Percentiles rank a stretch among this genome's conserved stretches.
These are phyloP conservation scores for Picea glauca DNA, from an alignment of 75 land plant genomes.

Conservation along the genomic window DNA sequence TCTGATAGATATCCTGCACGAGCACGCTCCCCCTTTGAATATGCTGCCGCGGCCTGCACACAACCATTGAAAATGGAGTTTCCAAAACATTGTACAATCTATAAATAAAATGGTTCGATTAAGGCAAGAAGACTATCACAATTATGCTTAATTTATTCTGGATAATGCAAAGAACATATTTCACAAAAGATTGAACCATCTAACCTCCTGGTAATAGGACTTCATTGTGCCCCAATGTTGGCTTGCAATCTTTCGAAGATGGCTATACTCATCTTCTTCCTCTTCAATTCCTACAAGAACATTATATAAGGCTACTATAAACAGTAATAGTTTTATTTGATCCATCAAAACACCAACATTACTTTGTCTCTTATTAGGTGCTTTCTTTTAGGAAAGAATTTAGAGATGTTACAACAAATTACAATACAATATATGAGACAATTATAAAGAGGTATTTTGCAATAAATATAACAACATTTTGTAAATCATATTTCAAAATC, in stretches of 20 bases:
- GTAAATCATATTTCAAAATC: no score
- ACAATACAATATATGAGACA: no score
- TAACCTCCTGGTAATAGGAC: constrained; percentile 35
- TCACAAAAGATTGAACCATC: constrained; percentile 5
- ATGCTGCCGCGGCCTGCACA: constrained; percentile 68
- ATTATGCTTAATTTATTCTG: neutral
- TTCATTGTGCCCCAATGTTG: constrained; percentile 45
- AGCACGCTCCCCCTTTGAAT: constrained; percentile 52
- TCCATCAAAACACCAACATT: no score
- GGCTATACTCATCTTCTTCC: constrained; percentile 26
- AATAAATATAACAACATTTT: no score
- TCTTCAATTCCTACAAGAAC: constrained; percentile 9
- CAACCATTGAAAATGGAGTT: neutral
- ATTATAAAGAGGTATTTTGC: no score
- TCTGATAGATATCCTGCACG: constrained; percentile 68
- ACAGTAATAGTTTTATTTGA: no score
- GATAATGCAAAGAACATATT: neutral
- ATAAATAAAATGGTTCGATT: neutral
- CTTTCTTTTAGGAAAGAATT: neutral
- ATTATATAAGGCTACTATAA: neutral
- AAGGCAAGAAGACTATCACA: neutral
- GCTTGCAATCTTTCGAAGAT: constrained; percentile 22
- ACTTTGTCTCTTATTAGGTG: neutral
- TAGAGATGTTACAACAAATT: no score
- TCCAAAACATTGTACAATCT: neutral